A percentile compares a stretch with the other conserved stretches of the same genome.
phyloP scores from a whole-genome alignment of 805 yeast species.

The Candida sakaeoensis region DNA sequence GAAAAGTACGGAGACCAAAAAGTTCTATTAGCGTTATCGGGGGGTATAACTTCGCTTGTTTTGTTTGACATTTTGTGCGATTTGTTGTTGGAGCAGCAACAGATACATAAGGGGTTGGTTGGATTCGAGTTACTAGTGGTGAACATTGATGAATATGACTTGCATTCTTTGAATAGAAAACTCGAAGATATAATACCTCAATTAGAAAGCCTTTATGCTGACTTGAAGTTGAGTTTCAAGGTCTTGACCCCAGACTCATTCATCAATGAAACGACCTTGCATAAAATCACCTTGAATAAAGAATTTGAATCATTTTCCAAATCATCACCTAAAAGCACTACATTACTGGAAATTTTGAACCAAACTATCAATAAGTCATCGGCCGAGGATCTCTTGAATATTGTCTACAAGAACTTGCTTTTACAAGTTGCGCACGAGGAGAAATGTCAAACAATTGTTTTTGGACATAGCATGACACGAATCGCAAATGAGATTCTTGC shows the following conservation, averaged over 20 bases:
- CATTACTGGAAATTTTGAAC: conserved; percentile 32
- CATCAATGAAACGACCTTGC: conserved; percentile 25
- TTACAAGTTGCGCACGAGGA: conserved; percentile 42
- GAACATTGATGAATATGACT: conserved; percentile 39
- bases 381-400: conserved; percentile 54
- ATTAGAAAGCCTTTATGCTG: conserved; percentile 17
- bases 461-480: conserved; percentile 79
- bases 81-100: conserved; percentile 57
- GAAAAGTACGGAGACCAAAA: conserved; percentile 33
- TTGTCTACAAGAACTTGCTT: conserved; percentile 47
- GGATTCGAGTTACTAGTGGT: conserved; percentile 64
- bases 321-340: conserved; percentile 9
- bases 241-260: conserved; percentile 41
- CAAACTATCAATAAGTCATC: conserved; percentile 55
- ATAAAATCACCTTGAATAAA: conserved; percentile 28
- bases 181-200: conserved; percentile 16
- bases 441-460: conserved; percentile 53
- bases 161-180: conserved; percentile 15
- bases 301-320: conserved; percentile 20
- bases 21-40: conserved; percentile 59
- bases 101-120: conserved; percentile 57
- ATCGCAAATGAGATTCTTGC: conserved; percentile 78
- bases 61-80: conserved; percentile 63
- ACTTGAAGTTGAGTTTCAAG: conserved; percentile 31
- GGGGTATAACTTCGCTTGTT: conserved; percentile 66